phyloP scores from a whole-genome alignment of 1,284 basidiomycete genomes.

The Ustilago curta region DNA sequence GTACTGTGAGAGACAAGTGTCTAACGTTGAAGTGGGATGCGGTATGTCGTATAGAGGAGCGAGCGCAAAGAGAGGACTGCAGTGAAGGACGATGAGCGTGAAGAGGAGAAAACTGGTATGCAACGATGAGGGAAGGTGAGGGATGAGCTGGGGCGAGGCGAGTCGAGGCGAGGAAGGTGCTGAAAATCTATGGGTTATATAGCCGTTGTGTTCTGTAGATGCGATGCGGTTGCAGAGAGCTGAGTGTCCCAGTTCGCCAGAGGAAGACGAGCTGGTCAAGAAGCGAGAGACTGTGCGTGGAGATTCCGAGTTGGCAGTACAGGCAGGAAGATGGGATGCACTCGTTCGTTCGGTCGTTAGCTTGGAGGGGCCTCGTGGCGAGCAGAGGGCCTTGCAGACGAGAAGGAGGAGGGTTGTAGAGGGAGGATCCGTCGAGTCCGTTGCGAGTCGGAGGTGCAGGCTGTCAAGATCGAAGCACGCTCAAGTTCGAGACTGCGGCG shows the following conservation, averaged over 20 bases:
- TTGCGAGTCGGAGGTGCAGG: background rate
- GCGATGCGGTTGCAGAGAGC: slow-evolving; percentile 8
- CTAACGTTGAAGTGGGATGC: background rate
- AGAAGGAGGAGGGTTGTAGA: background rate
- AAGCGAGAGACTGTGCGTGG: too few species aligned
- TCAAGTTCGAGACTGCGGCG: background rate
- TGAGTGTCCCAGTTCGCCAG: background rate
- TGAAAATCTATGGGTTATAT: slow-evolving; percentile 19
- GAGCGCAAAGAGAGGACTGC: slow-evolving; percentile 1
- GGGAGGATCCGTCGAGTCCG: background rate
- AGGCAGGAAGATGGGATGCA: background rate
- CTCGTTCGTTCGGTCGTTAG: background rate
- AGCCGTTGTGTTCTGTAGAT: slow-evolving; percentile 6
- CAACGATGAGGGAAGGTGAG: slow-evolving; percentile 9
- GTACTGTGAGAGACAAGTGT: background rate
- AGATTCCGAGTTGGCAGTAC: background rate
- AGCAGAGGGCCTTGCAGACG: background rate
- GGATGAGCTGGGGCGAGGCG: background rate
- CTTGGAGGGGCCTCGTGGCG: background rate
- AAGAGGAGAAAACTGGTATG: background rate
- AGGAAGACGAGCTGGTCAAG: background rate
- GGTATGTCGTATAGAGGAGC: background rate
- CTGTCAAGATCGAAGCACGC: background rate
- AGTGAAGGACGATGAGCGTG: background rate
- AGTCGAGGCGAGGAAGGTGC: background rate